These are phyloP conservation scores for Kurtzmaniella cleridarum DNA, from an alignment of 805 yeast genomes.

Conservation along the genomic window DNA sequence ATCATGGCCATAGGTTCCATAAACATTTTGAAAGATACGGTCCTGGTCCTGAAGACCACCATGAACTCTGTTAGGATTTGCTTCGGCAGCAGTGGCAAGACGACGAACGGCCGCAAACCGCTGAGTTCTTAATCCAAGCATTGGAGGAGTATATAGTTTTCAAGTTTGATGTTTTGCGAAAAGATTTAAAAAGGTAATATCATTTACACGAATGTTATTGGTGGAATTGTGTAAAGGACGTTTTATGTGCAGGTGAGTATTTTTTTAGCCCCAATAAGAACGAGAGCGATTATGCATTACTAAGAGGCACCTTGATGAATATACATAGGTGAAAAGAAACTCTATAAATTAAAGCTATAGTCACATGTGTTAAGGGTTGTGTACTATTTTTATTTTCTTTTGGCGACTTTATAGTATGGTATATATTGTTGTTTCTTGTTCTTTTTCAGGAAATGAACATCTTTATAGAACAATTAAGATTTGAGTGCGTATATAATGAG, in stretches of 20 bases:
- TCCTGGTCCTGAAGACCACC: constrained; percentile 82
- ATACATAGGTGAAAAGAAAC: no score
- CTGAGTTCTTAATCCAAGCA: constrained; percentile 20
- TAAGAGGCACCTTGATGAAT: no score
- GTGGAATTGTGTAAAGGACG: constrained; percentile 7
- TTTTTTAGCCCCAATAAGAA: constrained; percentile 11
- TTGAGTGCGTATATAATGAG: constrained; percentile 5
- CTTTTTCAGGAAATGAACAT: no score
- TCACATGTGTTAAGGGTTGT: no score
- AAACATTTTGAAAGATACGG: constrained; percentile 81
- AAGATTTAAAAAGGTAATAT: neutral
- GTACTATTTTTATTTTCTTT: no score
- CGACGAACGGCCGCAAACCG: constrained; percentile 21
- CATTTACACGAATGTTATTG: neutral
- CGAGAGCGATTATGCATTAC: constrained; percentile 6
- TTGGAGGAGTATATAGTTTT: constrained; percentile 27
- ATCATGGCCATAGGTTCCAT: constrained; percentile 70
- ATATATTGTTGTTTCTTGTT: no score
- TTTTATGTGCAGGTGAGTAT: constrained; percentile 5
- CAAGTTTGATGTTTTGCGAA: neutral
- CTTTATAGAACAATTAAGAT: neutral
- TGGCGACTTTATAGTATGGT: no score
- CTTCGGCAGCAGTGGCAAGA: constrained; percentile 44
- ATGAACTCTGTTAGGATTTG: constrained; percentile 47
- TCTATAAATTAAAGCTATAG: no score